Base-by-base conservation (phyloP, 2,329 filamentous ascomycete genomes). In the Exophiala viscosa region DNA sequence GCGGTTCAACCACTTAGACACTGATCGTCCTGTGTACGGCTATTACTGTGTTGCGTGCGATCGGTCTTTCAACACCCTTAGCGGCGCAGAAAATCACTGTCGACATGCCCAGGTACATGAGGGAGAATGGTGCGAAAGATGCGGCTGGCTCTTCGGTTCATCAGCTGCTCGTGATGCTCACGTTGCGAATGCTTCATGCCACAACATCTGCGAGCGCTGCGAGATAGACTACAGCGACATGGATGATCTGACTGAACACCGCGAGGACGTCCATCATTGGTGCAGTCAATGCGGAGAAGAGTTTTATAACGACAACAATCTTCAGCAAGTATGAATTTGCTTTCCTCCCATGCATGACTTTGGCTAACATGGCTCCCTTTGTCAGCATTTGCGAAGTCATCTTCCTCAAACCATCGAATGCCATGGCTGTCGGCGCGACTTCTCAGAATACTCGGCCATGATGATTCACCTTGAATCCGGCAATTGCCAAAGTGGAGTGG, bases 391-490 rank as follows among this genome's bases (percentile, higher is more conserved):
- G 23, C 55, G 56, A 35, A 36, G 38, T 15, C 63, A 65, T 44
- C 44, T 55, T 5, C 50, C 58, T 5, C 45, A 42, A 9, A 15
- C 52, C 9, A 23, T 48, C 28, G n/a, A 48, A 48, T 65, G 62
- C 42, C 57, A 53, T 17, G 60, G 61, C 32, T 64, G 61, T 50
- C n/a, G 50, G 14, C 52, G 55, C 23, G 28, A 10, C 7, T 66
- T 65, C 40, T 39, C 51, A 2, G 54, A 57, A 17, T 61, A 58
- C 51, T 58, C 63, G 14, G 61, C 57, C 33, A 62, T 66, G 60
- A 45, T 65, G 9, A 57, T 64, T 17, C 63, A 65, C 48, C 58
- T 66, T 4, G 64, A 65, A 50, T 49, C 61, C 5, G 61, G 62
- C 4, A 59, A 10, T 38, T 66, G 62, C 46, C n/a, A 39, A 11